Conservation (phyloP, 1,284 basidiomycete genomes). For the Rhodotorula sp. region DNA sequence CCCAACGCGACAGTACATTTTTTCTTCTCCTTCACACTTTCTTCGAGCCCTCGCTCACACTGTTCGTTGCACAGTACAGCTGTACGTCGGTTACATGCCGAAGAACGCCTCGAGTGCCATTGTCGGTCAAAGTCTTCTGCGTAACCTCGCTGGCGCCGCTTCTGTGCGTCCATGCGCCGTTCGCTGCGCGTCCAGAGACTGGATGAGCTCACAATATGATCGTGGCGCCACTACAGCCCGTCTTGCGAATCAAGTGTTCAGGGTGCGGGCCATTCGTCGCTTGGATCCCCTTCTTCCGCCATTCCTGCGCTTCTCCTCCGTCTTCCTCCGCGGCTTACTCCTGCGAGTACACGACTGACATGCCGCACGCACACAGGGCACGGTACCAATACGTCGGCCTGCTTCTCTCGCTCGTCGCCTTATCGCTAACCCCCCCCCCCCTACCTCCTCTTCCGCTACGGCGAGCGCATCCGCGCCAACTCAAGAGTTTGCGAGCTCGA, state of each 20-base stretch:
- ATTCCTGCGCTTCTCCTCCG: no score
- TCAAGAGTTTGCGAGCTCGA: conserved; percentile 22
- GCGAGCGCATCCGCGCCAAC: conserved; percentile 27
- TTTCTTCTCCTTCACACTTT: no score
- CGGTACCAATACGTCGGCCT: conserved; percentile 42
- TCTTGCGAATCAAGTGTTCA: conserved; percentile 32
- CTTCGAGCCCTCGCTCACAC: neutral
- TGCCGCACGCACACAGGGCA: neutral
- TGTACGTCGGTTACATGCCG: conserved; percentile 40
- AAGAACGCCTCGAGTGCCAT: conserved; percentile 36
- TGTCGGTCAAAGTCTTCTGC: conserved; percentile 32
- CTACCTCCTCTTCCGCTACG: conserved; percentile 31
- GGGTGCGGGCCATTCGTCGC: neutral
- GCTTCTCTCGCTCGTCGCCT: conserved; percentile 25
- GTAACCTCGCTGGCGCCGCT: conserved; percentile 20
- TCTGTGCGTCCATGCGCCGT: no score
- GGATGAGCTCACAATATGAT: neutral
- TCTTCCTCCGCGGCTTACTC: neutral
- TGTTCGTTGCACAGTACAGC: no score
- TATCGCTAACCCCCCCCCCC: conserved; percentile 16
- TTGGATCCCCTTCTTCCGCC: neutral
- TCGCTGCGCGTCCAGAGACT: no score
- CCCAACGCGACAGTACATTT: conserved; percentile 20
- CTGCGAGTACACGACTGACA: no score
- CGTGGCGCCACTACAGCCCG: conserved; percentile 1